These are phyloP conservation scores for Gomphus sp. DNA, from an alignment of 1,284 basidiomycete species.

Conservation along the genomic window DNA sequence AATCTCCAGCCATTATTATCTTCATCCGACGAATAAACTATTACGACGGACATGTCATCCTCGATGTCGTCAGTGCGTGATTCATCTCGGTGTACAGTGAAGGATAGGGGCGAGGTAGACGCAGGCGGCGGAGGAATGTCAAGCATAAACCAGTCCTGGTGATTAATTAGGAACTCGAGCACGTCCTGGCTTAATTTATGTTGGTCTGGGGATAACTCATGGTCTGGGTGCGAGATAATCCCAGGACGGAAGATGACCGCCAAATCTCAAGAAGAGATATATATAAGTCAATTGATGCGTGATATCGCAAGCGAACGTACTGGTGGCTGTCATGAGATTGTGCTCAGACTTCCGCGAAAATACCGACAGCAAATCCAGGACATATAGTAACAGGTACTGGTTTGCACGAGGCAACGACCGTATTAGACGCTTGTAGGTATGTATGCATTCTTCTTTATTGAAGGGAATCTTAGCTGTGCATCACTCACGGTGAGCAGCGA, in stretches of 20 bases:
- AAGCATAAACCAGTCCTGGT: conserved; percentile 81
- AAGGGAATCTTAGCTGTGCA: conserved; percentile 53
- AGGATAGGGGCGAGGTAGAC: conserved; percentile 15
- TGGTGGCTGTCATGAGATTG: conserved; percentile 94
- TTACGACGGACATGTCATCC: background rate
- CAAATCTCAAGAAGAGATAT: conserved; percentile 47
- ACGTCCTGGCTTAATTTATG: conserved; percentile 85
- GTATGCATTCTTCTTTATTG: conserved; percentile 60
- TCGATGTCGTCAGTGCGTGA: background rate
- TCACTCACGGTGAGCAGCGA: background rate
- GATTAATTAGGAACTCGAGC: conserved; percentile 88
- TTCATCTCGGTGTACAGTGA: conserved; percentile 2
- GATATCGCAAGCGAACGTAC: conserved; percentile 36
- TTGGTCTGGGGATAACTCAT: conserved; percentile 75
- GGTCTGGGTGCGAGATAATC: conserved; percentile 79
- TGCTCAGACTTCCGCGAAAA: conserved; percentile 87
- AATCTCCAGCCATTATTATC: conserved; percentile 3
- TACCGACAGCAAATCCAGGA: conserved; percentile 91
- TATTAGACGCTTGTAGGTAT: conserved; percentile 80
- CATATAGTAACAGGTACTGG: conserved; percentile 92
- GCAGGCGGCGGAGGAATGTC: conserved; percentile 64
- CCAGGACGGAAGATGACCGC: conserved; percentile 94
- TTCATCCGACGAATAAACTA: conserved; percentile 3
- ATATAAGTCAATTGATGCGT: conserved; percentile 2
- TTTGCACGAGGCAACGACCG: conserved; percentile 79